Evolutionary conservation across 2,329 filamentous ascomycete genomes (phyloP).

Genomic region (Aspergillus novoparasiticus): DNA sequence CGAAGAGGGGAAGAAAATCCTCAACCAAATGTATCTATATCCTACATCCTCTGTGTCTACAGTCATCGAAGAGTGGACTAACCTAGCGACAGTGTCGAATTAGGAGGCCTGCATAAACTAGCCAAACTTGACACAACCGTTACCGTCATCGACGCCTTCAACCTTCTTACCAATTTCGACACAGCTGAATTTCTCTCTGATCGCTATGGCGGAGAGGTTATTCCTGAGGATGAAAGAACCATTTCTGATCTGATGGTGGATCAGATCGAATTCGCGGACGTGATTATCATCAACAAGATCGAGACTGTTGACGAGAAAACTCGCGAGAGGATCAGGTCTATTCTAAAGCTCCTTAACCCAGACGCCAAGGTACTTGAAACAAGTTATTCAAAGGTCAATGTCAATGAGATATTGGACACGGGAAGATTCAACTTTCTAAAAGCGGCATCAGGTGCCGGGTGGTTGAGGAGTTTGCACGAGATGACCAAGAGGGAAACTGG

Average conservation of each 20-base stretch:
- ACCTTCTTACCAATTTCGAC: conserved; percentile 71
- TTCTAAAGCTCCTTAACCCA: conserved; percentile 67
- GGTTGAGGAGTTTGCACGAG: conserved; percentile 70
- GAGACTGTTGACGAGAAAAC: conserved; percentile 59
- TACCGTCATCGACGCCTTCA: conserved; percentile 73
- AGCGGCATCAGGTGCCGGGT: conserved; percentile 67
- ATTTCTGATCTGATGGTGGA: conserved; percentile 77
- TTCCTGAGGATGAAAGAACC: conserved; percentile 69
- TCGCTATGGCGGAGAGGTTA: conserved; percentile 62
- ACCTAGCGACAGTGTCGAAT: conserved; percentile 44
- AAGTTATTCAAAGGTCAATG: conserved; percentile 61
- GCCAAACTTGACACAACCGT: conserved; percentile 71
- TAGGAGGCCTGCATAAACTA: conserved; percentile 67
- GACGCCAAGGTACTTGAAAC: conserved; percentile 66
- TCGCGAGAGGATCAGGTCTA: conserved; percentile 51
- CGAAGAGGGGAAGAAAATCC: conserved; percentile 47
- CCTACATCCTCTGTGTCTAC: conserved; percentile 12
- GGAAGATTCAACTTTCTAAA: conserved; percentile 65
- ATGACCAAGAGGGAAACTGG: conserved; percentile 65
- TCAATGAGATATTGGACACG: conserved; percentile 67
- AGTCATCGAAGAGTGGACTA: conserved; percentile 8
- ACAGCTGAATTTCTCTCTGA: conserved; percentile 69
- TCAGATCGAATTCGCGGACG: conserved; percentile 76
- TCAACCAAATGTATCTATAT: conserved; percentile 48
- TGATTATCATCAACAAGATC: conserved; percentile 71